Percentiles rank a stretch among this genome's conserved stretches.
phyloP scores from a whole-genome alignment of 768 basidiomycete species.

The Rhodotorula paludigena region DNA sequence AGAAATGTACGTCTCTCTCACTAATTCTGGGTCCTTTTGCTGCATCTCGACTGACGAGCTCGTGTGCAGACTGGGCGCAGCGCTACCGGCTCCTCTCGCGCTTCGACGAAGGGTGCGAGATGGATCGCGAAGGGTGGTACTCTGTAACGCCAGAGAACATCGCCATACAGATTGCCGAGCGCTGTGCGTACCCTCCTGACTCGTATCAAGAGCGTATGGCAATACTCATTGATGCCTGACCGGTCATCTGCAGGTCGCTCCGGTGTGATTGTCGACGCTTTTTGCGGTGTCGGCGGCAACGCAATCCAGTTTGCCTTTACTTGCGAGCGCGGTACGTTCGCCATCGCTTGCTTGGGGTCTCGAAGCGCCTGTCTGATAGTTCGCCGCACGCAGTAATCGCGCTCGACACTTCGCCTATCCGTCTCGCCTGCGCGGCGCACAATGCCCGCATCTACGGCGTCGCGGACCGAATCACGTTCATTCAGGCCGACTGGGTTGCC shows the following conservation, averaged over 20 bases:
- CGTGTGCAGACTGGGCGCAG: slow-evolving; percentile 70
- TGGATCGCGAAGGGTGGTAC: slow-evolving; percentile 98
- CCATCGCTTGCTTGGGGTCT: not conserved
- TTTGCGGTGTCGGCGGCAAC: slow-evolving; percentile 97
- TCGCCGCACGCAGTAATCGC: slow-evolving; percentile 69
- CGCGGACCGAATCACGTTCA: slow-evolving; percentile 88
- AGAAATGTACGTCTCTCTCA: slow-evolving; percentile 35
- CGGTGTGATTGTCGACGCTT: slow-evolving; percentile 80
- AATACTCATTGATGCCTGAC: not conserved
- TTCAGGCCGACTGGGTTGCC: slow-evolving; percentile 74
- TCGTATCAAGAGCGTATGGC: too few species aligned
- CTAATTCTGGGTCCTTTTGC: too few species aligned
- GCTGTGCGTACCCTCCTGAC: too few species aligned
- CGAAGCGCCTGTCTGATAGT: not conserved
- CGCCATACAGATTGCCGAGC: slow-evolving; percentile 86
- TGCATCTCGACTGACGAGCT: not conserved
- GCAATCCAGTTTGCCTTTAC: slow-evolving; percentile 94
- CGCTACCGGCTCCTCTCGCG: slow-evolving; percentile 72
- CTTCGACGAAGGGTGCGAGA: slow-evolving; percentile 66
- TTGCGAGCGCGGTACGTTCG: slow-evolving; percentile 75
- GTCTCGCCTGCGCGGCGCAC: slow-evolving; percentile 85
- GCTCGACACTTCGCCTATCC: slow-evolving; percentile 73
- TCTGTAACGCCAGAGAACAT: slow-evolving; percentile 82
- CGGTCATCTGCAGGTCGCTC: slow-evolving; percentile 51
- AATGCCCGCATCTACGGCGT: slow-evolving; percentile 93